phyloP scores from a whole-genome alignment of 345 rosid species.

The Corchorus capsularis region DNA sequence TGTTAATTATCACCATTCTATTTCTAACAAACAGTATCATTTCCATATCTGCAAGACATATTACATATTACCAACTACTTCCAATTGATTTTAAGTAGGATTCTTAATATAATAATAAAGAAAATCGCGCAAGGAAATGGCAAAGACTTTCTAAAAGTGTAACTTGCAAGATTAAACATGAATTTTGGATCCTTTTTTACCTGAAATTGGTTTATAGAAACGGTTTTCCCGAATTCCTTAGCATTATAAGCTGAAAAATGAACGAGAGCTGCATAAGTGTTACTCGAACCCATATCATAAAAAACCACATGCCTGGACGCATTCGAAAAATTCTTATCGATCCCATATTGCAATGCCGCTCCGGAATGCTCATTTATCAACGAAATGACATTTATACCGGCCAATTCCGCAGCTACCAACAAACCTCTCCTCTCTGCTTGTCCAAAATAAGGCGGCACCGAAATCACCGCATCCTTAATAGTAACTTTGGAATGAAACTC shows the following conservation, averaged over 20 bases:
- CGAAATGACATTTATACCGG: slow-evolving; percentile 85
- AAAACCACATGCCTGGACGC: slow-evolving; percentile 86
- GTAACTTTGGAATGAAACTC: slow-evolving; percentile 74
- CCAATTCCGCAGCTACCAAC: slow-evolving; percentile 87
- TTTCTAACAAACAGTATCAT: neutral
- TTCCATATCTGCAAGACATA: neutral
- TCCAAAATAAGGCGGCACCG: slow-evolving; percentile 92
- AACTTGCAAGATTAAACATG: neutral
- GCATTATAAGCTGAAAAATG: slow-evolving; percentile 83
- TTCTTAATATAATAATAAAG: neutral
- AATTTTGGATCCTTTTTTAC: slow-evolving; percentile 25
- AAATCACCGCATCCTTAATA: slow-evolving; percentile 74
- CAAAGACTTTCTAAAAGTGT: neutral
- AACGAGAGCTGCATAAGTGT: slow-evolving; percentile 87
- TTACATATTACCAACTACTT: neutral
- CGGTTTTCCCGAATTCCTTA: slow-evolving; percentile 86
- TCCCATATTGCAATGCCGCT: slow-evolving; percentile 98
- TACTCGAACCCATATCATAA: slow-evolving; percentile 95
- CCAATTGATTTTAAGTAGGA: neutral
- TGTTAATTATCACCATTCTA: neutral
- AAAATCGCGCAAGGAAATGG: neutral
- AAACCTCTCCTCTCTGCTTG: slow-evolving; percentile 93
- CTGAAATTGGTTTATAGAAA: slow-evolving; percentile 95
- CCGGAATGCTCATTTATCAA: slow-evolving; percentile 87
- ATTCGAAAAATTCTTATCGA: slow-evolving; percentile 91